Evolutionary conservation across 805 yeast genomes (phyloP), one percentile per base, ranked within the genome.

Genomic region (Myxozyma neotropica): DNA sequence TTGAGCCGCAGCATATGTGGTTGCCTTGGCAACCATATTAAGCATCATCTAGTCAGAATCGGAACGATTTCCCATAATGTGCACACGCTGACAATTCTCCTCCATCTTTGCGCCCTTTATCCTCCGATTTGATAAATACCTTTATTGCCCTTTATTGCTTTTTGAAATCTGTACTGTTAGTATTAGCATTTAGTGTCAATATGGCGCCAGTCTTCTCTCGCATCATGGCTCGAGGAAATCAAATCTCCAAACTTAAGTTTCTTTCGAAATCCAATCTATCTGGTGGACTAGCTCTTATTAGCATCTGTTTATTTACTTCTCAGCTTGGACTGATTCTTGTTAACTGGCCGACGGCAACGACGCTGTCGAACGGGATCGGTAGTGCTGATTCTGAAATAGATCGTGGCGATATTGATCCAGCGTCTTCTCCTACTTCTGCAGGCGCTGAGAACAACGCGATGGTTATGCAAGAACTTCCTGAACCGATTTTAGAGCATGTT

Each of bases 181-280:
- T 8, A 17, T 46, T 29, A n/a, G 40, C 10, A 29, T 31, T 10
- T 24, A 1, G 7, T 12, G 19, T 7, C 15, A 33, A 19, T 4
- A 48, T 48, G 52, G 52, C 52, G 4, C 52, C 42, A 4, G 43
- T 35, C 21, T 33, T 48, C 31, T 48, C 52, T 12, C 42, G 43
- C 27, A 13, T 48, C 3, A 29, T 29, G 12, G 33, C 17, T 17
- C 15, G 50, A 13, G 33, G 26, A 35, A 13, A 7, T 5, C 50
- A 19, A 13, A 38, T 29, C 8, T 19, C 50, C 2, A 8, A 29
- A n/a, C 13, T 19, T 19, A 7, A 10, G 12, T 2, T 19, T 46
- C 26, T 46, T 31, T 31, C 50, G 17, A 46, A 33, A 21, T 33
- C 39, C 24, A 17, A 17, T 26, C 27, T 46, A 7, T n/a, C 50